These are phyloP conservation scores for Candida ponderosae DNA, from an alignment of 805 yeast species.

Conservation along the genomic window DNA sequence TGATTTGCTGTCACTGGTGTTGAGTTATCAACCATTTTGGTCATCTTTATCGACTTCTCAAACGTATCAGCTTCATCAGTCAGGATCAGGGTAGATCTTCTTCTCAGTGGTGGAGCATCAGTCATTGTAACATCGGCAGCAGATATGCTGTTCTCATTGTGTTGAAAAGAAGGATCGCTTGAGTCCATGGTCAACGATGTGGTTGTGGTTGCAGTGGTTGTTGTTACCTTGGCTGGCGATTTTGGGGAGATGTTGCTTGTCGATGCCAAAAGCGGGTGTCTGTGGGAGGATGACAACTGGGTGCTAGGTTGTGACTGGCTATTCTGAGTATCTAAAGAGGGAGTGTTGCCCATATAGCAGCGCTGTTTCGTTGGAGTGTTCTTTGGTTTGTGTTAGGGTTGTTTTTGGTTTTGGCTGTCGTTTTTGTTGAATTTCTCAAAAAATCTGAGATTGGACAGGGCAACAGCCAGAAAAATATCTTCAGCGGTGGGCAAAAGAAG, in stretches of 20 bases:
- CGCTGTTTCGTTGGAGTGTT: background rate
- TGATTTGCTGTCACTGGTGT: conserved; percentile 5
- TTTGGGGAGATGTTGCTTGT: background rate
- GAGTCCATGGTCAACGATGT: background rate
- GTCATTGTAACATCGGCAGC: conserved; percentile 19
- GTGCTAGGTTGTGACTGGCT: background rate
- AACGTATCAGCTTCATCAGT: conserved; percentile 51
- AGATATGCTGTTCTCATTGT: conserved; percentile 4
- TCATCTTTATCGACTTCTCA: background rate
- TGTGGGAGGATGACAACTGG: background rate
- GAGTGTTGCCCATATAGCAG: conserved; percentile 10
- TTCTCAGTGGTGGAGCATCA: conserved; percentile 27
- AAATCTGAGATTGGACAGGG: background rate
- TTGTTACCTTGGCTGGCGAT: background rate
- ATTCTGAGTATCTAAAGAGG: conserved; percentile 2
- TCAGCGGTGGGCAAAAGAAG: no score
- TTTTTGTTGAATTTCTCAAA: background rate
- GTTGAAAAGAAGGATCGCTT: background rate
- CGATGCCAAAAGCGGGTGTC: background rate
- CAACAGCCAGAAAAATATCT: no score
- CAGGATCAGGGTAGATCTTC: conserved; percentile 66
- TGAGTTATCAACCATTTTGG: conserved; percentile 1
- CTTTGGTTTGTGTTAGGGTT: background rate
- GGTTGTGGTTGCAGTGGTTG: background rate
- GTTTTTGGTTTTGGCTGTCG: no score